These are phyloP conservation scores for Xerocomellus chrysenteron DNA, from an alignment of 768 basidiomycete genomes.

Conservation along the genomic window DNA sequence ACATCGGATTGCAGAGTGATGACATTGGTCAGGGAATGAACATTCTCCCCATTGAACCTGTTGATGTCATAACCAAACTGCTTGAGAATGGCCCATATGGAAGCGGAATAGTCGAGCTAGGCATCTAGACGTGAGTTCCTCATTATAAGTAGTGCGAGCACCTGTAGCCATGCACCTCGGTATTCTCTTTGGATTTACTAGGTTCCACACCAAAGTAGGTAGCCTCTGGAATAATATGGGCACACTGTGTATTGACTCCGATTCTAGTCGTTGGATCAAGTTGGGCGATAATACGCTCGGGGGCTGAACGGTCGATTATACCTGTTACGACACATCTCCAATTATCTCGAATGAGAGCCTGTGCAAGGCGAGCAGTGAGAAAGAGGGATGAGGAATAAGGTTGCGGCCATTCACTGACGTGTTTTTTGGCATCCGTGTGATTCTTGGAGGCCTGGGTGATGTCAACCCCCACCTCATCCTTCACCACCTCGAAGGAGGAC, in stretches of 20 bases:
- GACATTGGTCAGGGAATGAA: constrained; percentile 12
- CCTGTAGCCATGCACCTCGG: neutral
- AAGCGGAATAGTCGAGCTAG: constrained; percentile 4
- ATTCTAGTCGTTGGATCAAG: neutral
- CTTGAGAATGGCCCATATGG: constrained; percentile 1
- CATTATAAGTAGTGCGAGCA: neutral
- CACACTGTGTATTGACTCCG: neutral
- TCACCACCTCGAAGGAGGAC: constrained; percentile 14
- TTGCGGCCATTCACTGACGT: neutral
- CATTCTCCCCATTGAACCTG: neutral
- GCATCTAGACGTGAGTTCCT: neutral
- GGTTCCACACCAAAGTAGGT: neutral
- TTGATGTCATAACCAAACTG: constrained; percentile 2
- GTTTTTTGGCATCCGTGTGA: constrained; percentile 1
- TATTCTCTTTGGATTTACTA: neutral
- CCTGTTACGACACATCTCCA: constrained; percentile 36
- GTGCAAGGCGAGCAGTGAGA: constrained; percentile 8
- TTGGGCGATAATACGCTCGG: neutral
- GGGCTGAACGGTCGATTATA: constrained; percentile 15
- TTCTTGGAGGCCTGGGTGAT: neutral
- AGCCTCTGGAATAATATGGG: constrained; percentile 6
- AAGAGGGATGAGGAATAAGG: neutral
- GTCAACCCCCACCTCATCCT: neutral
- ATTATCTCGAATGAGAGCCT: constrained; percentile 39
- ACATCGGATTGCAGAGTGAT: neutral